A percentile compares a stretch with the other conserved stretches of the same genome.
These are phyloP conservation scores for Butyriboletus loyo DNA, from an alignment of 768 basidiomycete genomes.

Conservation along the genomic window DNA sequence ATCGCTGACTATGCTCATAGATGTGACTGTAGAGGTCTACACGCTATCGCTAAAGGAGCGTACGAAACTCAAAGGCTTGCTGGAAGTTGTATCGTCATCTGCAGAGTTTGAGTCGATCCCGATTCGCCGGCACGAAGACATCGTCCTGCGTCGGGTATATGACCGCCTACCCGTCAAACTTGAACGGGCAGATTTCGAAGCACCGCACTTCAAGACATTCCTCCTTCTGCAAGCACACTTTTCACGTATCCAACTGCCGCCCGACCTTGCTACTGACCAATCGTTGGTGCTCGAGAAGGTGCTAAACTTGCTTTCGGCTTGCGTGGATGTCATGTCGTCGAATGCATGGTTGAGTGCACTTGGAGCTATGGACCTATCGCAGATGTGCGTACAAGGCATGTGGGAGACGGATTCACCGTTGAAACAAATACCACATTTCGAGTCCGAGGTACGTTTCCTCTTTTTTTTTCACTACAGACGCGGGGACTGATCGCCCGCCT, in stretches of 20 bases:
- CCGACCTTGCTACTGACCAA: conserved; percentile 93
- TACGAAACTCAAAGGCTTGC: conserved; percentile 93
- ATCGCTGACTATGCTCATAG: conserved; percentile 35
- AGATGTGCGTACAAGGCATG: conserved; percentile 98
- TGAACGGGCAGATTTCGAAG: conserved; percentile 78
- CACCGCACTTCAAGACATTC: conserved; percentile 98
- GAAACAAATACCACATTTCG: conserved; percentile 96
- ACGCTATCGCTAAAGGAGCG: conserved; percentile 92
- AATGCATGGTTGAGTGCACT: conserved; percentile 94
- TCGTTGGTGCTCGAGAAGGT: conserved; percentile 84
- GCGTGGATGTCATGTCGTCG: conserved; percentile 97
- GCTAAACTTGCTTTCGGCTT: conserved; percentile 86
- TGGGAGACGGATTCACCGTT: conserved; percentile 97
- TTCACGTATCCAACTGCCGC: conserved; percentile 85
- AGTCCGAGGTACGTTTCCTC: conserved; percentile 59
- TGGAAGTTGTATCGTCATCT: conserved; percentile 96
- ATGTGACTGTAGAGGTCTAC: conserved; percentile 97
- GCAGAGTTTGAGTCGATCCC: conserved; percentile 95
- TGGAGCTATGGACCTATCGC: conserved; percentile 95
- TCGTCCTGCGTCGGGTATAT: conserved; percentile 82
- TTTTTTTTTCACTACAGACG: neutral
- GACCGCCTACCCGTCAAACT: conserved; percentile 97
- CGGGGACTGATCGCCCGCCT: conserved; percentile 1
- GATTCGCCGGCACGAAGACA: conserved; percentile 91
- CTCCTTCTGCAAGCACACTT: conserved; percentile 96